Percentiles rank a stretch among this genome's conserved stretches.
These are phyloP conservation scores for Aspergillus saccharolyticus DNA, from an alignment of 495 filamentous ascomycete genomes.

Conservation along the genomic window DNA sequence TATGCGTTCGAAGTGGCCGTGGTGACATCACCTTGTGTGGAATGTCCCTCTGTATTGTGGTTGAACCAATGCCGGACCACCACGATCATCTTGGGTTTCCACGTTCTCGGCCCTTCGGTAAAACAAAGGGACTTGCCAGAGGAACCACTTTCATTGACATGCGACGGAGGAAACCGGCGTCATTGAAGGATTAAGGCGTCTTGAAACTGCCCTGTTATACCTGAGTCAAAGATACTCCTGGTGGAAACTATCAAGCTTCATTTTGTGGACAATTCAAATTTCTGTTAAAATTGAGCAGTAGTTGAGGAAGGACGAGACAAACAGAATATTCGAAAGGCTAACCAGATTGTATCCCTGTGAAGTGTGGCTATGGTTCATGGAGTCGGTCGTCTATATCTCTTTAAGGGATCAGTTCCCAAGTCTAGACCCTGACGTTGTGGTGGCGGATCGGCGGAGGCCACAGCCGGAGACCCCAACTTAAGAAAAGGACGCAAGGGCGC, in stretches of 20 bases:
- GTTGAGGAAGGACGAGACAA: background rate
- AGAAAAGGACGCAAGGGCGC: conserved; percentile 13
- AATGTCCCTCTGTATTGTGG: background rate
- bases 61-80: background rate
- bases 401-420: background rate
- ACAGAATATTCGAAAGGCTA: background rate
- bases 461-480: conserved; percentile 6
- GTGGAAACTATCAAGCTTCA: no score
- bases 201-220: background rate
- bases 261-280: background rate
- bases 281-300: background rate
- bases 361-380: background rate
- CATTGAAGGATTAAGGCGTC: background rate
- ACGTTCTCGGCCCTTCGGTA: background rate
- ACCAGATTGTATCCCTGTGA: background rate
- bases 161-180: background rate
- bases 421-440: conserved; percentile 2
- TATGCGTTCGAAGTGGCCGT: background rate
- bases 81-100: background rate
- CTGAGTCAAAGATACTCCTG: background rate
- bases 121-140: background rate
- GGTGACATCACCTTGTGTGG: background rate
- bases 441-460: conserved; percentile 6
- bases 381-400: background rate
- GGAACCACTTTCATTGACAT: background rate